phyloP scores from a whole-genome alignment of 108 stramenopile genomes.

The Fistulifera solaris region DNA sequence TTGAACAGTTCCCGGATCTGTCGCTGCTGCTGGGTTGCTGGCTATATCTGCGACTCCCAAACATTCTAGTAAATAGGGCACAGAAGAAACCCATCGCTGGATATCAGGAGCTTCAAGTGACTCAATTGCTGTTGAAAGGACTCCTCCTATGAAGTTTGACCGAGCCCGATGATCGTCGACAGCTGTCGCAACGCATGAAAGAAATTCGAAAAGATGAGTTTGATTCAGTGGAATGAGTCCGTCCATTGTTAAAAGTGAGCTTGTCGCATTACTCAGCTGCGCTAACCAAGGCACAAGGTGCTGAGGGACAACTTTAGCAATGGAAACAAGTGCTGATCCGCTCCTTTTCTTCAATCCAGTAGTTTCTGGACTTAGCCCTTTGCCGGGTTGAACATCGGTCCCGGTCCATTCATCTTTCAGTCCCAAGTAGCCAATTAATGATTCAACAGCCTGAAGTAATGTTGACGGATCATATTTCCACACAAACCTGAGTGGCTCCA shows the following conservation, averaged over 20 bases:
- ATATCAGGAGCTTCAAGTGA: conserved; percentile 40
- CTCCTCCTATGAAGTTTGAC: conserved; percentile 68
- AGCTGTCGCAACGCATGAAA: conserved; percentile 75
- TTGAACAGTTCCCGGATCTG: conserved; percentile 56
- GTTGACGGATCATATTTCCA: conserved; percentile 81
- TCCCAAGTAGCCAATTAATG: conserved; percentile 55
- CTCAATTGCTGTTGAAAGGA: conserved; percentile 58
- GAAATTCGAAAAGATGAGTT: conserved; percentile 85
- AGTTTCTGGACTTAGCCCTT: conserved; percentile 48
- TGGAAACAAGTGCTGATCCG: conserved; percentile 63
- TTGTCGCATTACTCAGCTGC: conserved; percentile 65
- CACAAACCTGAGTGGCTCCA: conserved; percentile 62
- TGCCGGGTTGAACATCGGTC: conserved; percentile 13
- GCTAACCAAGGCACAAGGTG: conserved; percentile 77
- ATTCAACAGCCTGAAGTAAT: conserved; percentile 61
- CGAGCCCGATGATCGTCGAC: conserved; percentile 67
- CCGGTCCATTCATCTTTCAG: conserved; percentile 41
- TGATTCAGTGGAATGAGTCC: conserved; percentile 62
- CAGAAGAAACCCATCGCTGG: conserved; percentile 42
- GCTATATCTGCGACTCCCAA: conserved; percentile 58
- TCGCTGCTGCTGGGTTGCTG: conserved; percentile 48
- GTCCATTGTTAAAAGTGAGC: conserved; percentile 43
- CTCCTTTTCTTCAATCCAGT: conserved; percentile 68
- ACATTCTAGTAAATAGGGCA: conserved; percentile 42
- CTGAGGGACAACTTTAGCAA: conserved; percentile 66